Base-by-base conservation (phyloP, 1,139 yeast species). In the Insectozyma bohioensis region DNA sequence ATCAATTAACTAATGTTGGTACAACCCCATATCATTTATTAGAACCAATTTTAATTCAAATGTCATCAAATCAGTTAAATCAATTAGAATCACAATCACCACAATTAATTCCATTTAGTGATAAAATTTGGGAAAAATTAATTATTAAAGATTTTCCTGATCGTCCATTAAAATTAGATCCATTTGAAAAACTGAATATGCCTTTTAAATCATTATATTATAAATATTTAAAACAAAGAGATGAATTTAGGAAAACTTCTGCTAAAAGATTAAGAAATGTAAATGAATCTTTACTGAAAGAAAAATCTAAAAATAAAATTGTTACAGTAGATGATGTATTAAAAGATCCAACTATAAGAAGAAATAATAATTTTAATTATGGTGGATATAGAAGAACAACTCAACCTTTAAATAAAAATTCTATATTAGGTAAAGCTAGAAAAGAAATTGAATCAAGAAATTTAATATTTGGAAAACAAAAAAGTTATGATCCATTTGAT, bases 101-200 rank as follows among this genome's bases (percentile, higher is more conserved):
- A 0, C 61, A 57, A 20, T 45, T 75, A 10, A 49, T 59, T 4
- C 72, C 79, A 10, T 72, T 67, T 25, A 71, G 75, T 34, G 82
- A 76, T 40, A 63, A 56, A 23, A 43, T 75, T n/a, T 78, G 85
- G 85, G 47, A 46, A 3, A 43, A 45, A 1, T 50, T 75, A 13
- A 48, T 77, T 4, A 58, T 54, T 32, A 64, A 58, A 36, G 80
- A 78, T 36, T 78, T 75, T 45, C 76, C 81, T 4, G 68, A 62
- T 33, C 49, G 74, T 20, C 71, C 72, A 7, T 30, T 26, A 5
- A 31, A 39, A 20, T 26, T 40, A 9, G 25, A 40, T 12, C 29
- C 34, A 6, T 9, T 12, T 12, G 14, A 20, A 17, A 33, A 34
- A 4, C 24, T 32, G 11, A 26, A 31, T 4, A 66, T 64, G 72